These are phyloP conservation scores for Pestalotiopsis sp. DNA, from an alignment of 2,329 filamentous ascomycete species.

Conservation along the genomic window DNA sequence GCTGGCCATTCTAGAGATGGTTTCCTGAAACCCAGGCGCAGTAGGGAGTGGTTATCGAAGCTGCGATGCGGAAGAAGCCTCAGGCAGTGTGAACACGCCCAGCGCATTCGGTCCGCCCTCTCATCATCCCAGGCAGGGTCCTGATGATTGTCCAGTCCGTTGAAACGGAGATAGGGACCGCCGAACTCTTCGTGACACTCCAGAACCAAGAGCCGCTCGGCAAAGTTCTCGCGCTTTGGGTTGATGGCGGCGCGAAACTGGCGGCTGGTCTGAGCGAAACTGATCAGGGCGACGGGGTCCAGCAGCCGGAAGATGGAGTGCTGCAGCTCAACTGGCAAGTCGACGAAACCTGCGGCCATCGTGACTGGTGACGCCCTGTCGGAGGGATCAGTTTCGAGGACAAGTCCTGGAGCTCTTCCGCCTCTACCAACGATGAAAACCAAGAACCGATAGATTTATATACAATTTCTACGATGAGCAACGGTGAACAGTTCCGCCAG, in stretches of 20 bases:
- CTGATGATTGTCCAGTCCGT: neutral
- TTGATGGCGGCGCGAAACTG: slow-evolving; percentile 14
- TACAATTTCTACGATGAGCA: neutral
- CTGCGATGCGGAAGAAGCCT: slow-evolving; percentile 14
- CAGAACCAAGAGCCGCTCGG: slow-evolving; percentile 16
- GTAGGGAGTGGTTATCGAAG: slow-evolving; percentile 19
- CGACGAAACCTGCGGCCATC: neutral
- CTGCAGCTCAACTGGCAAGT: slow-evolving; percentile 16
- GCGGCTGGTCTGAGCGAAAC: slow-evolving; percentile 12
- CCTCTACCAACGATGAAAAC: neutral
- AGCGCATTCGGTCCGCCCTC: slow-evolving; percentile 11
- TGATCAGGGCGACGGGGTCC: slow-evolving; percentile 16
- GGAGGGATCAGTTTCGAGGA: neutral
- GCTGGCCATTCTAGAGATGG: slow-evolving; percentile 8
- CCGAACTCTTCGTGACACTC: slow-evolving; percentile 14
- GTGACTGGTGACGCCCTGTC: neutral
- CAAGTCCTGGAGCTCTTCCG: neutral
- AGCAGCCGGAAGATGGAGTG: slow-evolving; percentile 17
- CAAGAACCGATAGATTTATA: neutral
- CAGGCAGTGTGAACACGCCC: slow-evolving; percentile 17
- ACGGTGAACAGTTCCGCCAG: neutral
- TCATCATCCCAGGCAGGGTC: slow-evolving; percentile 13
- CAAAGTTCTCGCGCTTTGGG: slow-evolving; percentile 9
- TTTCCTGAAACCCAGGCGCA: slow-evolving; percentile 18
- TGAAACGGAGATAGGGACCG: slow-evolving; percentile 1